Evolutionary conservation across 768 basidiomycete species (phyloP), one percentile per base, ranked within the genome.

Genomic region (Boletus edulis): DNA sequence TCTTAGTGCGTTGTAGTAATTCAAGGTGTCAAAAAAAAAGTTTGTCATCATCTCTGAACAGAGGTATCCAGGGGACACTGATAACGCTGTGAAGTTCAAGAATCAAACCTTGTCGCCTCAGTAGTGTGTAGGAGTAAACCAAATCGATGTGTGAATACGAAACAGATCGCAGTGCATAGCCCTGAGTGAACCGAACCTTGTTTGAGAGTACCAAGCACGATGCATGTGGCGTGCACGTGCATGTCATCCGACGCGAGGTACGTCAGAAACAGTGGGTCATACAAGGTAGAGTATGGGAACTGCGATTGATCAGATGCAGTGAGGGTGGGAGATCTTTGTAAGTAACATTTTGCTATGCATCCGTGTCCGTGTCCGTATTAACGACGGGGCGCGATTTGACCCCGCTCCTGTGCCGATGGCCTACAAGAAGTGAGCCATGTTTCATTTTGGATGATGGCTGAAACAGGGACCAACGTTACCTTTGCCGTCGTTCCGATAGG

Each of bases 321-420:
- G 38, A 49, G 12, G 52, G 52, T 65, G 63, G n/a, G 56, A 58
- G 44, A 51, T 40, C 22, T 38, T 37, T 46, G 44, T 44, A 32
- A 41, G 20, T 14, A 17, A 15, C n/a, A 9, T 9, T 7, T 11
- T 12, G 35, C 47, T 20, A 42, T 12, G 40, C 29, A 29, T 52
- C 63, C 35, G 42, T 20, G 31, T 55, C 55, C 14, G 49, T 34
- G 48, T 62, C 62, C 24, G 46, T 53, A 12, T 56, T 52, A 14
- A 56, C 15, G 18, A 54, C 18, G 3, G 63, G 38, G 35, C 18
- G 35, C 39, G 61, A 42, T 41, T 51, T 55, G 46, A 4, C 17
- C 5, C 43, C 37, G 27, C 14, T 13, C 17, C 11, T 43, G 39
- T 17, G 31, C 32, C 34, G 49, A 47, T 35, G 38, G 39, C 17